Conservation (phyloP, 805 yeast genomes). For the Pichia insulana region DNA sequence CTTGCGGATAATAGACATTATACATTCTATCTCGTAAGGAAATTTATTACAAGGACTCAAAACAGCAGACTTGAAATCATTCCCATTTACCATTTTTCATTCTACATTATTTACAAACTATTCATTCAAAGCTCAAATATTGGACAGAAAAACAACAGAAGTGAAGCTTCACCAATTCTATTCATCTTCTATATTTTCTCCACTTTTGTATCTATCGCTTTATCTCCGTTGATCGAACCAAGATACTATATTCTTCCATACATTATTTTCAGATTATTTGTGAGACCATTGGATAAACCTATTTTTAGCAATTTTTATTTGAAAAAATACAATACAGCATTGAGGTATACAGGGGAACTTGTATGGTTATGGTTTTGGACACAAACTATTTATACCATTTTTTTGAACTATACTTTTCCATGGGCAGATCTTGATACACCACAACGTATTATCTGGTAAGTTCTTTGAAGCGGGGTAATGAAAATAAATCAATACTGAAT, state of each 20-base stretch:
- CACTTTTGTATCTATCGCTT: conserved; percentile 54
- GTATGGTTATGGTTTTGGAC: conserved; percentile 55
- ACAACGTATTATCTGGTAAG: conserved; percentile 86
- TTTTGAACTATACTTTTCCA: conserved; percentile 50
- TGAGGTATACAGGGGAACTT: conserved; percentile 45
- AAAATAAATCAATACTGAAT: too few species aligned
- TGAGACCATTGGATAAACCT: conserved; percentile 32
- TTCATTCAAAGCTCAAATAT: conserved; percentile 11
- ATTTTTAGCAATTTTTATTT: conserved; percentile 14
- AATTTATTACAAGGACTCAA: conserved; percentile 43
- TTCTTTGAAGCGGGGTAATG: neutral
- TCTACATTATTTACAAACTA: conserved; percentile 20
- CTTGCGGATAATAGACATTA: conserved; percentile 93
- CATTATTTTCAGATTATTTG: conserved; percentile 60
- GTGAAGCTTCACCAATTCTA: conserved; percentile 28
- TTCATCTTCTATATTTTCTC: conserved; percentile 45
- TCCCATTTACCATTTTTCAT: conserved; percentile 62
- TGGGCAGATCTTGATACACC: conserved; percentile 57
- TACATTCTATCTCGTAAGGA: conserved; percentile 77
- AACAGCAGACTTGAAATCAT: conserved; percentile 43
- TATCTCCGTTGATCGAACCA: conserved; percentile 92
- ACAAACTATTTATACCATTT: conserved; percentile 42
- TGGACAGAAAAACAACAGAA: conserved; percentile 5
- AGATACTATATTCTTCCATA: conserved; percentile 83
- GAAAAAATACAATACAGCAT: conserved; percentile 18